Conservation (phyloP, 805 yeast species). For the Debaryomyces hansenii region DNA sequence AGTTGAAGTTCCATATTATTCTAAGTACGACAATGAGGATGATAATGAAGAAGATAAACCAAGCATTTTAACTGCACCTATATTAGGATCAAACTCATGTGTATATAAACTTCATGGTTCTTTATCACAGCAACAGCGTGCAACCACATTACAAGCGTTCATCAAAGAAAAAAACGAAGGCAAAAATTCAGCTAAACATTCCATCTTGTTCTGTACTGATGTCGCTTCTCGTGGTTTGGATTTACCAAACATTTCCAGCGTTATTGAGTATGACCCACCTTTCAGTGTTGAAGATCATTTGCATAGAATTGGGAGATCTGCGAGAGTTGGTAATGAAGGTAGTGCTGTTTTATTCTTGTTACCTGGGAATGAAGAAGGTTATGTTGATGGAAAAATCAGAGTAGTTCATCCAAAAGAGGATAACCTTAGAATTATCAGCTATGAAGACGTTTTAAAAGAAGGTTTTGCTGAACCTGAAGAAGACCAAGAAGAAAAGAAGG, state of each 20-base stretch:
- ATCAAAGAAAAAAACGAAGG: constrained; percentile 33
- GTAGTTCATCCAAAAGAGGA: constrained; percentile 41
- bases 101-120: constrained; percentile 86
- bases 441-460: constrained; percentile 30
- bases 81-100: constrained; percentile 43
- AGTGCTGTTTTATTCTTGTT: constrained; percentile 72
- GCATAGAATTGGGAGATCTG: constrained; percentile 97
- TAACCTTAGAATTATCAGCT: constrained; percentile 31
- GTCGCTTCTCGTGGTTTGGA: constrained; percentile 98
- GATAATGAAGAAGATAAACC: constrained; percentile 25
- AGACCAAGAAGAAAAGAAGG: constrained; percentile 31
- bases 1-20: constrained; percentile 8
- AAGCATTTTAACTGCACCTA: constrained; percentile 55
- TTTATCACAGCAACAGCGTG: constrained; percentile 77
- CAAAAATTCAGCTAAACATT: constrained; percentile 42
- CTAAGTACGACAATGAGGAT: constrained; percentile 17
- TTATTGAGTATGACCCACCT: constrained; percentile 94
- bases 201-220: constrained; percentile 89
- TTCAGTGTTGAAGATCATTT: constrained; percentile 91
- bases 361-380: constrained; percentile 89
- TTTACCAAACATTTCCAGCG: constrained; percentile 80
- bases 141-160: constrained; percentile 71
- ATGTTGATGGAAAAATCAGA: constrained; percentile 53
- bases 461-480: constrained; percentile 43
- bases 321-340: constrained; percentile 93